A percentile compares a stretch with the other conserved stretches of the same genome.
Conservation (phyloP, 225 moss, liverwort and hornwort species). For the Lunularia cruciata region DNA sequence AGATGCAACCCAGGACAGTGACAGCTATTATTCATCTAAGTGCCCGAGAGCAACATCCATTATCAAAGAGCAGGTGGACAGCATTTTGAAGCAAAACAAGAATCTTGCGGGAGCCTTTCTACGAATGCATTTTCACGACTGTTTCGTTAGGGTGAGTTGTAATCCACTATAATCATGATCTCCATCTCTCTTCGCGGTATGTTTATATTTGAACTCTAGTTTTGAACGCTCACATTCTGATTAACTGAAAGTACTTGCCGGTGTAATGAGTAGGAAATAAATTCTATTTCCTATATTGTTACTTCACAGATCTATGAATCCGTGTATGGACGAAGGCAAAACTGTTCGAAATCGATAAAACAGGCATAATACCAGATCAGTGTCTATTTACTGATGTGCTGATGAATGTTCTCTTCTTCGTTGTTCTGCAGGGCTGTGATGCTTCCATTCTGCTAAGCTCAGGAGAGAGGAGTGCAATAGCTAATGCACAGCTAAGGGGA, state of each 20-base stretch:
- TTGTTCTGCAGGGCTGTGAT: constrained; percentile 37
- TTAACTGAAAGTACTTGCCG: no score
- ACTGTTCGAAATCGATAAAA: no score
- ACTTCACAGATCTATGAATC: no score
- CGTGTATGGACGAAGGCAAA: no score
- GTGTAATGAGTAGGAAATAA: no score
- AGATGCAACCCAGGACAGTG: background rate
- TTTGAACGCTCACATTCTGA: no score
- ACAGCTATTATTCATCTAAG: background rate
- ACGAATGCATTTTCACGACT: constrained; percentile 34
- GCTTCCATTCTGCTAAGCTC: constrained; percentile 35
- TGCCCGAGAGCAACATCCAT: background rate
- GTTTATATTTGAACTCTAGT: no score
- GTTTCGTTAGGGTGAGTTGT: constrained; percentile 36
- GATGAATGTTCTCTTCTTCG: no score
- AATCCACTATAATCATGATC: background rate
- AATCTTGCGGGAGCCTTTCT: constrained; percentile 10
- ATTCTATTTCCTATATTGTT: no score
- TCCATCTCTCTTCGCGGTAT: no score
- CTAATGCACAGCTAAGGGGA: constrained; percentile 33
- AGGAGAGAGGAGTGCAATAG: constrained; percentile 27
- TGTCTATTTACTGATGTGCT: no score
- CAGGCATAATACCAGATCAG: no score
- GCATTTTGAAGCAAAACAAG: background rate
- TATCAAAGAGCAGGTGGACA: background rate